These are phyloP conservation scores for Salix koriyanagi DNA, from an alignment of 345 rosid species.

Conservation along the genomic window DNA sequence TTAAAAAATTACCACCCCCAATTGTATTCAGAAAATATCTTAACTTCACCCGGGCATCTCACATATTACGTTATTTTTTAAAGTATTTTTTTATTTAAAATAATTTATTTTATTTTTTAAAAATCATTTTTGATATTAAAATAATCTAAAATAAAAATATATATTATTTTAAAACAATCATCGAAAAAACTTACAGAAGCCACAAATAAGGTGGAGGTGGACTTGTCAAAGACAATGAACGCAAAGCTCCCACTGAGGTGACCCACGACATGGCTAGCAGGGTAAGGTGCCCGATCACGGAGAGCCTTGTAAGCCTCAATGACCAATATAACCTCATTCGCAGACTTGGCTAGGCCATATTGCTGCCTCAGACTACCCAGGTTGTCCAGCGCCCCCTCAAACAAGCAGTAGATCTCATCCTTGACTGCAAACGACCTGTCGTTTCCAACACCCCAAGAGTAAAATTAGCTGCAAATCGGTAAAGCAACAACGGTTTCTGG, in stretches of 20 bases:
- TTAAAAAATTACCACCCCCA: neutral
- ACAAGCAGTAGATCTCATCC: slow-evolving; percentile 91
- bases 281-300: slow-evolving; percentile 95
- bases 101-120: too few species aligned
- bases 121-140: too few species aligned
- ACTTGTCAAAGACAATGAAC: slow-evolving; percentile 79
- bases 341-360: slow-evolving; percentile 80
- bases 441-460: neutral
- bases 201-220: slow-evolving; percentile 81
- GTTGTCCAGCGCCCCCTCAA: slow-evolving; percentile 92
- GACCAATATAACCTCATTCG: slow-evolving; percentile 76
- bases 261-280: slow-evolving; percentile 80
- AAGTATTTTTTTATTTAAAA: too few species aligned
- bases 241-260: slow-evolving; percentile 81
- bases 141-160: too few species aligned
- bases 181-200: slow-evolving; percentile 35
- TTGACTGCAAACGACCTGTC: slow-evolving; percentile 85
- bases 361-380: slow-evolving; percentile 89
- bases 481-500: too few species aligned
- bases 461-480: neutral
- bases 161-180: too few species aligned
- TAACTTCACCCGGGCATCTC: neutral
- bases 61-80: neutral
- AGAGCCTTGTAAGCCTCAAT: slow-evolving; percentile 98
- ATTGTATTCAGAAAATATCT: neutral